Percentiles rank a stretch among this genome's conserved stretches.
Conservation (phyloP, 768 basidiomycete genomes). For the Macrolepiota albuminosa region DNA sequence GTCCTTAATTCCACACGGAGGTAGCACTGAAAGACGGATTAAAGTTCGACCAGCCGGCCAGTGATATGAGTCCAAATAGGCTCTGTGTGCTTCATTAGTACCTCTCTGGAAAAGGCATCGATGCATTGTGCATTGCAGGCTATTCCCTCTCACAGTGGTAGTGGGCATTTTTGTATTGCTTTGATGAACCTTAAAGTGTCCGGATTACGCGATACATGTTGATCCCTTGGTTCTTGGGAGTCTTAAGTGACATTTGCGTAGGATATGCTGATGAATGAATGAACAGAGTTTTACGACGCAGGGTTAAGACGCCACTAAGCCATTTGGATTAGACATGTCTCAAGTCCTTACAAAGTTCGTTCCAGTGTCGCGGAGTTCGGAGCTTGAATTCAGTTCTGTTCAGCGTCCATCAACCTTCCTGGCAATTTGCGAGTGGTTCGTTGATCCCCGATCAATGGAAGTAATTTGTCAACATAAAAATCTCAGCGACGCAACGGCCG, state of each 20-base stretch:
- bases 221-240: background rate
- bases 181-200: background rate
- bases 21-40: background rate
- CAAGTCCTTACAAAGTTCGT: background rate
- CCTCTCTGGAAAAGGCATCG: background rate
- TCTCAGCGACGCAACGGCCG: slow-evolving; percentile 28
- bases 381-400: slow-evolving; percentile 11
- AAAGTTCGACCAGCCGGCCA: background rate
- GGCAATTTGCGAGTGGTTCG: slow-evolving; percentile 31
- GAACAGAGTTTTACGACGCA: background rate
- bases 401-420: slow-evolving; percentile 16
- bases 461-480: slow-evolving; percentile 24
- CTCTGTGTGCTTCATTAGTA: background rate
- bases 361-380: slow-evolving; percentile 19
- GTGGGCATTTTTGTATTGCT: background rate
- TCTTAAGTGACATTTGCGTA: background rate
- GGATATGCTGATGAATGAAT: background rate
- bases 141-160: background rate
- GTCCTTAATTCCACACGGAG: background rate
- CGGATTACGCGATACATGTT: background rate
- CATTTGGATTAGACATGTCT: slow-evolving; percentile 24
- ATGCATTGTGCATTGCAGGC: background rate
- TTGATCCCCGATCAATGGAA: slow-evolving; percentile 65
- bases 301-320: slow-evolving; percentile 28
- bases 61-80: background rate